Evolutionary conservation across 352 stramenopile species (phyloP), one percentile per base, ranked within the genome.

Genomic region (Phytophthora quininea): DNA sequence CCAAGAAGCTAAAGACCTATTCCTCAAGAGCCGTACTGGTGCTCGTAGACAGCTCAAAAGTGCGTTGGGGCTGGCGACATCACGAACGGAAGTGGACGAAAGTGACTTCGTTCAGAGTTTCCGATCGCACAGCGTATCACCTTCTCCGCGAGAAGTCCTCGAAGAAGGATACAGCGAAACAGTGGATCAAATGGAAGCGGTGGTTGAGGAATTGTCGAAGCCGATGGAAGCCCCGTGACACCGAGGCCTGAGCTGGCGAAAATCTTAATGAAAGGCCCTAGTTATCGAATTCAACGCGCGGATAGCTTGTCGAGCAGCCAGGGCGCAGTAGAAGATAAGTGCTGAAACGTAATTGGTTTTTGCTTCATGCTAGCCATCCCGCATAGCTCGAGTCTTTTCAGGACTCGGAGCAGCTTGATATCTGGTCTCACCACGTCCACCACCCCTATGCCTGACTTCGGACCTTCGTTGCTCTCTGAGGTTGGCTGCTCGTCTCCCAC

Each of bases 1-100:
- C 3, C 52, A 86, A 0, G 77, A 89, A 50, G 74, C 76, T 31
- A 89, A 87, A 48, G 62, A 86, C 24, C 68, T 90, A 50, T 75
- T 83, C 6, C 51, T 58, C 0, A 76, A 74, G 31, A 82, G 73
- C 8, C 64, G 69, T 9, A 33, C 54, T 5, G 79, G 81, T 1
- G 79, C 83, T 6, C 74, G 82, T 7, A 71, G 64, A 54, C 69
- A 73, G n/a, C 51, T 76, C 10, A 73, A 69, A 38, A 24, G 29
- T 12, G 59, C 32, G 29, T 31, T 73, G 32, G 59, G 59, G 1
- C 9, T 71, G 11, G 27, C 30, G 19, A 71, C 63, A 1, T 42
- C 56, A 6, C 63, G 63, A 2, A 14, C n/a, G 3, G 63, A 71
- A 12, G 15, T 54, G 1, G 49, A 65, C 10, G 50, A 29, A 8